phyloP scores from a whole-genome alignment of 2,329 filamentous ascomycete genomes.

The Xylaria sp. region DNA sequence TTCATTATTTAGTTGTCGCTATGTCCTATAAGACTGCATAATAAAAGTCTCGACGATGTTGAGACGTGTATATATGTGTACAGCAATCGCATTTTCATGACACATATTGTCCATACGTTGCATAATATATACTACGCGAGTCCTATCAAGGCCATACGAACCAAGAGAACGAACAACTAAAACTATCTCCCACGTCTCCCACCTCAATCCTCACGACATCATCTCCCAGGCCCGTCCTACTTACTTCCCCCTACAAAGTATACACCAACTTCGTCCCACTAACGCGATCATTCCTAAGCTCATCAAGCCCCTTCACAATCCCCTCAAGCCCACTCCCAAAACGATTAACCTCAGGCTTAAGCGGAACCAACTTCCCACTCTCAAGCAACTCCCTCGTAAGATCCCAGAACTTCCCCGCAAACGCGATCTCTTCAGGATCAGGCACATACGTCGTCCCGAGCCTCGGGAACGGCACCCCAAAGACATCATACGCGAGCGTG shows the following conservation, averaged over 20 bases:
- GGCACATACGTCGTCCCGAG: constrained; percentile 51
- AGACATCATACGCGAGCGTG: constrained; percentile 56
- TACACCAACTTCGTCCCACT: constrained; percentile 60
- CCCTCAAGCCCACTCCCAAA: constrained; percentile 50
- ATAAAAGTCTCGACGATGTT: too few relatives aligned
- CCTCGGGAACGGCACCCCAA: constrained; percentile 53
- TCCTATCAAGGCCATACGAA: too few relatives aligned
- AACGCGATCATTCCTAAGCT: constrained; percentile 50
- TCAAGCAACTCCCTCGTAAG: constrained; percentile 50
- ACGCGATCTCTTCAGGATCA: constrained; percentile 35
- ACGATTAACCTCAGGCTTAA: constrained; percentile 50
- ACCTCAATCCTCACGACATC: neutral
- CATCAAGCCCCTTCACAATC: constrained; percentile 52
- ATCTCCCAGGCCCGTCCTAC: too few relatives aligned
- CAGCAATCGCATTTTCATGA: too few relatives aligned
- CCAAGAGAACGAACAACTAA: too few relatives aligned
- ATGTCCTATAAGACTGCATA: too few relatives aligned
- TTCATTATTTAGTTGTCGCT: too few relatives aligned
- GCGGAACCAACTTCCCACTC: constrained; percentile 53
- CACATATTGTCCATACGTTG: too few relatives aligned
- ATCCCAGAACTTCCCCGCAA: constrained; percentile 52
- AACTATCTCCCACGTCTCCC: too few relatives aligned
- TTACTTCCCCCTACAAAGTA: constrained; percentile 47
- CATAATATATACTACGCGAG: too few relatives aligned
- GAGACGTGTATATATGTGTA: too few relatives aligned